phyloP scores from a whole-genome alignment of 2,329 filamentous ascomycete genomes.

The Botryosphaeria dothidea region DNA sequence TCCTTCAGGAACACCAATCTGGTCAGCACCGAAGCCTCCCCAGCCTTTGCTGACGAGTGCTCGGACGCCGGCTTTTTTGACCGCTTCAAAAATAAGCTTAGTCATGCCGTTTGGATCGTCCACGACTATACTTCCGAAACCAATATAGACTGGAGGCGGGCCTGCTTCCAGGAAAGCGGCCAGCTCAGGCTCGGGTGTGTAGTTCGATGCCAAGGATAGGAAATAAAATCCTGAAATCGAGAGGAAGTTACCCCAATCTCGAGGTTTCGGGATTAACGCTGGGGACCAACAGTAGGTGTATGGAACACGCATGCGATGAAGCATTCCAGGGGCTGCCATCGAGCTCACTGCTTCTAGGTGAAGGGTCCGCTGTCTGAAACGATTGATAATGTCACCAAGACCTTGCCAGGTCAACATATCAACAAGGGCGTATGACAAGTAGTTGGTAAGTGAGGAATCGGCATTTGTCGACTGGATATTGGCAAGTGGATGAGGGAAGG shows the following conservation, averaged over 20 bases:
- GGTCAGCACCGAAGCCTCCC: conserved; percentile 77
- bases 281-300: conserved; percentile 75
- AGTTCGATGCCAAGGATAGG: conserved; percentile 40
- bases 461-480: conserved; percentile 77
- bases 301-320: conserved; percentile 54
- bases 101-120: conserved; percentile 46
- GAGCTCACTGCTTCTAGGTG: conserved; percentile 76
- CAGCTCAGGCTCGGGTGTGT: conserved; percentile 41
- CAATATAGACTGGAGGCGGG: conserved; percentile 44
- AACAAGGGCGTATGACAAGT: conserved; percentile 78
- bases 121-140: conserved; percentile 44
- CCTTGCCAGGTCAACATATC: conserved; percentile 95
- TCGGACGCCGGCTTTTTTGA: conserved; percentile 63
- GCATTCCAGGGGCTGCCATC: conserved; percentile 79
- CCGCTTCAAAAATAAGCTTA: conserved; percentile 42
- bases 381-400: conserved; percentile 86
- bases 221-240: conserved; percentile 45
- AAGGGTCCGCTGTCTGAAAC: conserved; percentile 73
- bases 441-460: conserved; percentile 76
- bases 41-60: conserved; percentile 85
- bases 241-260: conserved; percentile 46
- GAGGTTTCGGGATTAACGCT: conserved; percentile 47
- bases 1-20: conserved; percentile 64
- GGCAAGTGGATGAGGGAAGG: conserved; percentile 83
- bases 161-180: conserved; percentile 40